phyloP scores from a whole-genome alignment of 139 green algal genomes.

The Chlorella vulgaris region DNA sequence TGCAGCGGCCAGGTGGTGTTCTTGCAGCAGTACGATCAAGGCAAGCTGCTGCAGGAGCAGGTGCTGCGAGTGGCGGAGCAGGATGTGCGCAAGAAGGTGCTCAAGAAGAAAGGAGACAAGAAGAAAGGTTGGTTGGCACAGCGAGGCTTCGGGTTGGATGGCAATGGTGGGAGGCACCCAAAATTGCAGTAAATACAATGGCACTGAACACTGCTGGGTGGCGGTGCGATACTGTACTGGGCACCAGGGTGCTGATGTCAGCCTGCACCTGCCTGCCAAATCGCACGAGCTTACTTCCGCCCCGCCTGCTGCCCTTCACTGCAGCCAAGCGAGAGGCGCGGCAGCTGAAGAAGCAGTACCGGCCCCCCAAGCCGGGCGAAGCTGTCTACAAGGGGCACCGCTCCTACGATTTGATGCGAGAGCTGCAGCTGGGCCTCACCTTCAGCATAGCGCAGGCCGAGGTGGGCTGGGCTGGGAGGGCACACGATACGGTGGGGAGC shows the following conservation, averaged over 20 bases:
- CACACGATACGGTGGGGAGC: too few species aligned
- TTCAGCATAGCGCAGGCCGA: constrained; percentile 62
- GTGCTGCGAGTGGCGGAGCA: constrained; percentile 49
- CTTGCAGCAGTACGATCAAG: constrained; percentile 51
- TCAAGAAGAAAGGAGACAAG: constrained; percentile 47
- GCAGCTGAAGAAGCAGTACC: constrained; percentile 19
- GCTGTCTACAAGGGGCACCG: constrained; percentile 87
- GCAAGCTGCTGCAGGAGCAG: constrained; percentile 46
- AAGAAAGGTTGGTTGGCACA: background rate
- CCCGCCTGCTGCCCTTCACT: background rate
- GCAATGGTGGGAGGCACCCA: background rate
- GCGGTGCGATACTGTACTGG: too few species aligned
- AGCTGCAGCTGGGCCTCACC: constrained; percentile 93
- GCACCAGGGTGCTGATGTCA: too few species aligned
- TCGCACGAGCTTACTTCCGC: background rate
- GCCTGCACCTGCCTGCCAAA: too few species aligned
- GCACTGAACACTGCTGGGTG: background rate
- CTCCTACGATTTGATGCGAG: constrained; percentile 91
- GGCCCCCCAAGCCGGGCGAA: constrained; percentile 35
- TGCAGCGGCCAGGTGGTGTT: constrained; percentile 38
- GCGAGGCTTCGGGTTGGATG: background rate
- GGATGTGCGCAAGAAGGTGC: constrained; percentile 39
- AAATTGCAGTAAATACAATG: background rate
- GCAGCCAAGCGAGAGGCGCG: constrained; percentile 15
- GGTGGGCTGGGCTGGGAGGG: background rate